Evolutionary conservation across 139 green algal species (phyloP).

Genomic region (Coelastrella sp.): DNA sequence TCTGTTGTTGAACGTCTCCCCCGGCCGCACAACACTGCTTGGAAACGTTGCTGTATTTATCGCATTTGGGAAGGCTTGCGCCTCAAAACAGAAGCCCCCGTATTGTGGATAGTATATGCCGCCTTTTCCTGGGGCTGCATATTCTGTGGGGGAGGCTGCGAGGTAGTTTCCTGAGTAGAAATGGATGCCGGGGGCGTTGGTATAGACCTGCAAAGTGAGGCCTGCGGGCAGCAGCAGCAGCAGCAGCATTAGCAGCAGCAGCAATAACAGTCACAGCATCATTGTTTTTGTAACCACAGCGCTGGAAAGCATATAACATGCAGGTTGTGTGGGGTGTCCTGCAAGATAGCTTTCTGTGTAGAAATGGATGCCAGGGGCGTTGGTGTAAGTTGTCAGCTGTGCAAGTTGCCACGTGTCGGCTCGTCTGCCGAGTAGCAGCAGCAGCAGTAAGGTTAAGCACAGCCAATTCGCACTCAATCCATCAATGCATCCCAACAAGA

Average conservation of each 20-base stretch:
- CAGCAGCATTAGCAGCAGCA: neutral
- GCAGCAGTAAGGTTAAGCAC: no score
- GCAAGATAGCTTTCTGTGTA: conserved; percentile 28
- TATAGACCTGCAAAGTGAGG: neutral
- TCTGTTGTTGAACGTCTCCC: neutral
- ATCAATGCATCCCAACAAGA: no score
- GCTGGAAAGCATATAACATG: neutral
- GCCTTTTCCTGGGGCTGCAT: neutral
- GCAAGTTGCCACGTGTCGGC: no score
- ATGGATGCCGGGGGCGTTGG: conserved; percentile 26
- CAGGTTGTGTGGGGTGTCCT: neutral
- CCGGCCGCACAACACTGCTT: conserved; percentile 15
- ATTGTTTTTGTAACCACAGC: no score
- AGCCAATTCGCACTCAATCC: no score
- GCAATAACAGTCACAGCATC: neutral
- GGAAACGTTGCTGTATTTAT: conserved; percentile 33
- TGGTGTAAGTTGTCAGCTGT: no score
- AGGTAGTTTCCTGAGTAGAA: conserved; percentile 37
- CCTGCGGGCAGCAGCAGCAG: neutral
- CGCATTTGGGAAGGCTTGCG: conserved; percentile 32
- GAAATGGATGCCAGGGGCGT: conserved; percentile 35
- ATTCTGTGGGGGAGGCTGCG: neutral
- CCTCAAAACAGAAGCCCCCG: conserved; percentile 30
- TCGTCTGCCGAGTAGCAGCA: no score
- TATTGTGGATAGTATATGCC: conserved; percentile 23